Evolutionary conservation across 352 stramenopile genomes (phyloP), one percentile per base, ranked within the genome.

Genomic region (Globisporangium paddicum): DNA sequence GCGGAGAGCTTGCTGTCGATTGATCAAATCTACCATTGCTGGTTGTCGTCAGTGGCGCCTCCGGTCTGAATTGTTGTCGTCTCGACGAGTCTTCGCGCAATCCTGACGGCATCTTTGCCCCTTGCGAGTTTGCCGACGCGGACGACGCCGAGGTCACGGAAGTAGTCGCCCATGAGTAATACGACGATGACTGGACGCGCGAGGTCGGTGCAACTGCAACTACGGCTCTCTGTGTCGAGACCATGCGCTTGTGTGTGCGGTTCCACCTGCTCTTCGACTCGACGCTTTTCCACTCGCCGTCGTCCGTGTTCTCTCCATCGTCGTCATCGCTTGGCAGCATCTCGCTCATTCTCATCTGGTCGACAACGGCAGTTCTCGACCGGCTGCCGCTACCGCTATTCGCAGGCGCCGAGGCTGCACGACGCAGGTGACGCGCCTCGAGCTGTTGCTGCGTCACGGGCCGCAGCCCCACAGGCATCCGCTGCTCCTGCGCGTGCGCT

Each of bases 391-490:
- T n/a, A 21, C 21, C 26, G 2, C 26, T n/a, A 21, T 28, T 26
- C 14, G 23, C 7, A 38, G 47, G n/a, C 47, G 34, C 41, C 30
- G 42, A 53, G 28, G 42, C 30, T 5, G 42, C 42, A 30, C 58
- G 58, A 4, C 30, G 49, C 13, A 58, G 3, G 41, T 52, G 49
- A 3, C 58, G 58, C 41, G 49, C 58, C 21, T 64, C 58, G 35
- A 64, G 49, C 41, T 64, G 58, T 41, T 64, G 58, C 40, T 64
- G 58, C 21, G 58, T 64, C 40, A 64, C 58, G 16, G 58, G 58
- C 2, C 58, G 58, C 9, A 64, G 23, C 2, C 58, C 58, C 40
- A 64, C 58, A 1, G 58, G 40, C 21, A 47, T 30, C 11, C 58
- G 58, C 32, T 41, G 30, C 28, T 32, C 23, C 44, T 54, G 45